A percentile compares a stretch with the other conserved stretches of the same genome.
phyloP scores from a whole-genome alignment of 495 filamentous ascomycete species.

The Penicillium steckii region DNA sequence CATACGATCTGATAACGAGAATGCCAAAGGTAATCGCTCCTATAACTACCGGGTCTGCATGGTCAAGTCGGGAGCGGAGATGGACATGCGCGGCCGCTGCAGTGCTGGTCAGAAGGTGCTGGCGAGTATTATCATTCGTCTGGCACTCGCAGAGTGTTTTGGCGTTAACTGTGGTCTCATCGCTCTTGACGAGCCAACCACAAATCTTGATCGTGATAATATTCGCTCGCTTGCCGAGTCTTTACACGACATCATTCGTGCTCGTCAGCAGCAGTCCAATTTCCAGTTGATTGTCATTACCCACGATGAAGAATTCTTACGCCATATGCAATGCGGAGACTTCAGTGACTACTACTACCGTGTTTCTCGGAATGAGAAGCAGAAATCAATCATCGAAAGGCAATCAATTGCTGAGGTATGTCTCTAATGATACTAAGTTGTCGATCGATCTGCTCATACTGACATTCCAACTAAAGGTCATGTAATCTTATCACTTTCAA shows the following conservation, averaged over 20 bases:
- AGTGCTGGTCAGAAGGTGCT: slow-evolving; percentile 95
- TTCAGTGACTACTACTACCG: slow-evolving; percentile 91
- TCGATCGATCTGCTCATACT: background rate
- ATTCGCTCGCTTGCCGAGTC: slow-evolving; percentile 83
- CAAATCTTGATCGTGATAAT: slow-evolving; percentile 93
- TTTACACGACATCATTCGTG: slow-evolving; percentile 83
- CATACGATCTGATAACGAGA: slow-evolving; percentile 86
- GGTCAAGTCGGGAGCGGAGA: slow-evolving; percentile 94
- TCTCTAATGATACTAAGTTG: background rate
- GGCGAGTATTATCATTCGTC: slow-evolving; percentile 94
- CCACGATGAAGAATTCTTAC: slow-evolving; percentile 95
- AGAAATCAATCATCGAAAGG: slow-evolving; percentile 82
- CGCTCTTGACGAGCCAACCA: slow-evolving; percentile 96
- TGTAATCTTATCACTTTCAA: slow-evolving; percentile 9
- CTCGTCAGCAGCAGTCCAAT: slow-evolving; percentile 81
- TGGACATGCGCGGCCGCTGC: slow-evolving; percentile 99
- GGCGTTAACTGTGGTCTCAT: slow-evolving; percentile 95
- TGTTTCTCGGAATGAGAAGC: slow-evolving; percentile 76
- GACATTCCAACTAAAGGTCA: slow-evolving; percentile 15
- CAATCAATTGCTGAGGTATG: slow-evolving; percentile 63
- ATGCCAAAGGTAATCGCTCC: slow-evolving; percentile 67
- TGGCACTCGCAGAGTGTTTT: slow-evolving; percentile 95
- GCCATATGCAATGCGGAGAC: slow-evolving; percentile 90
- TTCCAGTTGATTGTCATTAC: slow-evolving; percentile 99
- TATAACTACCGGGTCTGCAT: slow-evolving; percentile 99